Percentiles rank a stretch among this genome's conserved stretches.
Evolutionary conservation across 2,329 filamentous ascomycete genomes (phyloP).

Genomic region (Colletotrichum scovillei): DNA sequence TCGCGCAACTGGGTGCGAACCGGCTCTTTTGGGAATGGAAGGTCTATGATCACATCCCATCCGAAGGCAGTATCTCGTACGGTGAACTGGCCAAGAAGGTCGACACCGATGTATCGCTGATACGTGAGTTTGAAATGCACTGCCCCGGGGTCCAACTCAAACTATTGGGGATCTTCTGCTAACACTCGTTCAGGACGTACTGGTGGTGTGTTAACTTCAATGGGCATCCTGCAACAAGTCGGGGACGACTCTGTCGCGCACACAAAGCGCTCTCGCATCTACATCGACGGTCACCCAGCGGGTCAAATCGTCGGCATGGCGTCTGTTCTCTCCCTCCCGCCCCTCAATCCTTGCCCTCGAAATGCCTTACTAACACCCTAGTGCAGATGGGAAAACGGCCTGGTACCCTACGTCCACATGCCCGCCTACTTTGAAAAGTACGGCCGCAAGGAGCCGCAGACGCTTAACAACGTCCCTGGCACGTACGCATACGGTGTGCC

Average conservation of each 20-base stretch:
- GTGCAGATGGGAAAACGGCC: conserved; percentile 24
- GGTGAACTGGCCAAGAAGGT: conserved; percentile 44
- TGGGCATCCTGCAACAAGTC: conserved; percentile 24
- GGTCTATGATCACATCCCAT: conserved; percentile 47
- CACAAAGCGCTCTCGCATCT: conserved; percentile 28
- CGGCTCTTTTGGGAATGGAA: conserved; percentile 47
- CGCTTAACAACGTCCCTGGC: conserved; percentile 40
- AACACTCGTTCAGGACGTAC: conserved; percentile 9
- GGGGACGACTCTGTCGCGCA: conserved; percentile 30
- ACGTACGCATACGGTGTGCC: conserved; percentile 44
- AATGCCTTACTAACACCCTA: background rate
- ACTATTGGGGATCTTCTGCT: background rate
- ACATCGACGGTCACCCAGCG: conserved; percentile 14
- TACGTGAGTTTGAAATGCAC: conserved; percentile 34
- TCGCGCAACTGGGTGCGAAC: conserved; percentile 26
- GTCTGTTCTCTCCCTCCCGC: background rate
- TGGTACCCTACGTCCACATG: conserved; percentile 37
- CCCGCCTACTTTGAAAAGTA: conserved; percentile 47
- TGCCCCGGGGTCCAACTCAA: too few species aligned
- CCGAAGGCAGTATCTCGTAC: conserved; percentile 43
- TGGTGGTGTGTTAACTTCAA: conserved; percentile 28
- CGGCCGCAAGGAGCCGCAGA: conserved; percentile 45
- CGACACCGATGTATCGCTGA: conserved; percentile 42
- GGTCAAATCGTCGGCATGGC: conserved; percentile 31
- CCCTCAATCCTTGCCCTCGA: too few species aligned